Evolutionary conservation across 2,329 filamentous ascomycete species (phyloP).

Genomic region (Neopestalotiopsis sp.): DNA sequence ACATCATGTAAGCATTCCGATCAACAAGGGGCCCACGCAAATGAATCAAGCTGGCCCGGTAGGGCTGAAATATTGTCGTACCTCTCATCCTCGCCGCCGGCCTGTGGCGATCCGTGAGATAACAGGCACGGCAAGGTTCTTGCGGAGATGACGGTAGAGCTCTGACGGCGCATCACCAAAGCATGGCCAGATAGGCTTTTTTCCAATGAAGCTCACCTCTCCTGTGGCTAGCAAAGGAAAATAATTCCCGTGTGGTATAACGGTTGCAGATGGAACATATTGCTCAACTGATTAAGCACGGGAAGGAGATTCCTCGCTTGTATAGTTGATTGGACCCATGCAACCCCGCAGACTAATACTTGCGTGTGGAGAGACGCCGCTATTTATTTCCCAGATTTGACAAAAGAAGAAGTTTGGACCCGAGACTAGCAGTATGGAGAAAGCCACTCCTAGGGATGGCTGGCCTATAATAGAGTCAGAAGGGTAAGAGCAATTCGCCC

Average conservation of each 20-base stretch:
- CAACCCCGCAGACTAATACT: not conserved
- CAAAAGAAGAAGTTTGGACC: not conserved
- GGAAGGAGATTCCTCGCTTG: not conserved
- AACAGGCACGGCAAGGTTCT: conserved; percentile 47
- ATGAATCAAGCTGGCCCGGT: not conserved
- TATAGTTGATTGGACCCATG: not conserved
- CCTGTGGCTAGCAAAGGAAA: not conserved
- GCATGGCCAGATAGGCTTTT: not conserved
- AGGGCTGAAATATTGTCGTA: not conserved
- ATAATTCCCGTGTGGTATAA: not conserved
- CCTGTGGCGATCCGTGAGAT: conserved; percentile 48
- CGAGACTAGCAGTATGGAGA: not conserved
- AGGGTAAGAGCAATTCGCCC: not conserved
- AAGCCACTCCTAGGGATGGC: not conserved
- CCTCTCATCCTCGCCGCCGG: not conserved
- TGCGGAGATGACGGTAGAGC: not conserved
- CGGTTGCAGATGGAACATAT: not conserved
- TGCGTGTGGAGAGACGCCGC: not conserved
- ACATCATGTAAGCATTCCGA: conserved; percentile 1
- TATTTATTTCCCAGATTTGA: not conserved
- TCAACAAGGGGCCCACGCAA: not conserved
- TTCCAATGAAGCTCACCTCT: not conserved
- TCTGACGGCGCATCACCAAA: conserved; percentile 2
- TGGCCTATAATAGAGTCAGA: not conserved
- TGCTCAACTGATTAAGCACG: not conserved